Conservation (phyloP, 768 basidiomycete genomes). For the Suillus placidus region DNA sequence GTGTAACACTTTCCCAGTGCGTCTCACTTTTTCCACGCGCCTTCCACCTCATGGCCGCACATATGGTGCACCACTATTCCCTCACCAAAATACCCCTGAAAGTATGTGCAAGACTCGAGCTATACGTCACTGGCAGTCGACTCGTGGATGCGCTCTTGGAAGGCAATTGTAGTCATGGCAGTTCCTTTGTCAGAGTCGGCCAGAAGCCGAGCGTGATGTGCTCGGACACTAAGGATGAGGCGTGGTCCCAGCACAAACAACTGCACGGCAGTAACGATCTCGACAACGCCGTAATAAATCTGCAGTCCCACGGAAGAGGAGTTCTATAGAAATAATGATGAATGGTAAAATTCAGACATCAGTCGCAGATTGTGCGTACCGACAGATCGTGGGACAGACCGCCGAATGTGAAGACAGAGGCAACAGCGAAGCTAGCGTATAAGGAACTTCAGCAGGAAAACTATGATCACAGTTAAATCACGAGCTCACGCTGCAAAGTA, state of each 20-base stretch:
- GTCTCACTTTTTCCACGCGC: too few species aligned
- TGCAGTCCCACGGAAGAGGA: not conserved
- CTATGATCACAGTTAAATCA: not conserved
- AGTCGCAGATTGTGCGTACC: not conserved
- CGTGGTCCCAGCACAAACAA: not conserved
- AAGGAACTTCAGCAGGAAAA: not conserved
- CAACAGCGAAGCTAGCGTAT: not conserved
- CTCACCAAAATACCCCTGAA: too few species aligned
- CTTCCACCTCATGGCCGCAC: too few species aligned
- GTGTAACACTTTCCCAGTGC: too few species aligned
- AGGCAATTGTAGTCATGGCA: not conserved
- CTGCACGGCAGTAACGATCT: rapidly evolving
- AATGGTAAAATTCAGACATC: not conserved
- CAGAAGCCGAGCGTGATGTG: too few species aligned
- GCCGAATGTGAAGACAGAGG: not conserved
- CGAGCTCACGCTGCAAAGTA: not conserved
- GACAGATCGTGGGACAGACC: not conserved
- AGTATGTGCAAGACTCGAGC: not conserved
- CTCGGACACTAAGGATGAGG: too few species aligned
- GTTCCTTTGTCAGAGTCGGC: too few species aligned
- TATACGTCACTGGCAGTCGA: not conserved
- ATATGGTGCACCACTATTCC: too few species aligned
- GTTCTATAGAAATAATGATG: not conserved
- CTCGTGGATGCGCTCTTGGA: not conserved
- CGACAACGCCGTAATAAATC: not conserved